These are phyloP conservation scores for Xylariaceae sp. DNA, from an alignment of 2,329 filamentous ascomycete species.

Conservation along the genomic window DNA sequence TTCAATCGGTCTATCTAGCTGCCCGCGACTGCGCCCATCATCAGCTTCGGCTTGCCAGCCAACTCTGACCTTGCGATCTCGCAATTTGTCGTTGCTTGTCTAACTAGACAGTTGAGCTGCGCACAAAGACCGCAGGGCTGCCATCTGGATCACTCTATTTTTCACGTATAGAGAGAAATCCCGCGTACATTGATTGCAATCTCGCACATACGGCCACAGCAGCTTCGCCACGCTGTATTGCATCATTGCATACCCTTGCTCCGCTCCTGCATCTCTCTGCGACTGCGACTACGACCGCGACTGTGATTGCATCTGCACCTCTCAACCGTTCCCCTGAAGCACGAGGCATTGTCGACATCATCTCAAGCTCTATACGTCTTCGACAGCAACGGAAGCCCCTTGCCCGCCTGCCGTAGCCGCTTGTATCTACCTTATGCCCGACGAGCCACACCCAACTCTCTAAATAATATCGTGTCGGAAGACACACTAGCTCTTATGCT, in stretches of 20 bases:
- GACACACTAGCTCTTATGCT: conserved; percentile 24
- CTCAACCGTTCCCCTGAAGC: background rate
- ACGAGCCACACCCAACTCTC: background rate
- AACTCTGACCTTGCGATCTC: background rate
- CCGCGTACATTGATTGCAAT: conserved; percentile 3
- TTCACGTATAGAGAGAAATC: background rate
- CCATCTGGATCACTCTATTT: background rate
- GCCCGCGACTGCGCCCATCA: background rate
- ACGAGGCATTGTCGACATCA: background rate
- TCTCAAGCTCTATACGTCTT: background rate
- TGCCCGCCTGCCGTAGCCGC: background rate
- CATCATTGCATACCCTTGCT: background rate
- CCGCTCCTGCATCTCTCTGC: conserved; percentile 5
- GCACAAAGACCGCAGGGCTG: background rate
- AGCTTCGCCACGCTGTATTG: conserved; percentile 1
- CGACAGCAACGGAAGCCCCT: background rate
- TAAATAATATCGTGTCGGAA: conserved; percentile 12
- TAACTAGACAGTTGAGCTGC: background rate
- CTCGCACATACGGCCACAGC: conserved; percentile 9
- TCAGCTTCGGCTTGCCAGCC: background rate
- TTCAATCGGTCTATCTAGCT: conserved; percentile 6
- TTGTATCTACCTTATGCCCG: conserved; percentile 5
- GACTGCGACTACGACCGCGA: conserved; percentile 6
- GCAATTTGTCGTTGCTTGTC: background rate
- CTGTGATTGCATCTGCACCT: background rate